Conservation (phyloP, 75 land plant species). For the Pseudotsuga menziesii region DNA sequence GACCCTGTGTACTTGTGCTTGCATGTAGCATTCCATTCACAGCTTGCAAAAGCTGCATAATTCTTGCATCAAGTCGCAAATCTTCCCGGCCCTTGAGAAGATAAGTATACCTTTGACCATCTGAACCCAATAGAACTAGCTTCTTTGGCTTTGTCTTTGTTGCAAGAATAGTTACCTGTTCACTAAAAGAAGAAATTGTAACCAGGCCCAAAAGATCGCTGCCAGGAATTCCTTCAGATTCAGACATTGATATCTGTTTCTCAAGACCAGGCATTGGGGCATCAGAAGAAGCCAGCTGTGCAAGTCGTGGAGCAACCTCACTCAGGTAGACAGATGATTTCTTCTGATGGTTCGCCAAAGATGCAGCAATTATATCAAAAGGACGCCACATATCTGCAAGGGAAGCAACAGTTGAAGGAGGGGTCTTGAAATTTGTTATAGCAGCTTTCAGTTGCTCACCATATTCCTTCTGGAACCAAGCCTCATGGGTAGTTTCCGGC, state of each 20-base stretch:
- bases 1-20: slow-evolving; percentile 31
- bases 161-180: slow-evolving; percentile 69
- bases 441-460: slow-evolving; percentile 75
- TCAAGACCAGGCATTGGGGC: slow-evolving; percentile 99
- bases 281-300: slow-evolving; percentile 70
- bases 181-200: slow-evolving; percentile 77
- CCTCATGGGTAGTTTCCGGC: slow-evolving; percentile 87
- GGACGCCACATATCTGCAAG: slow-evolving; percentile 94
- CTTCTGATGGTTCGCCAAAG: slow-evolving; percentile 75
- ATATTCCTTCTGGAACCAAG: slow-evolving; percentile 85
- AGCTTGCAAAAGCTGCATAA: slow-evolving; percentile 95
- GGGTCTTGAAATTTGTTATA: slow-evolving; percentile 66
- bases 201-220: slow-evolving; percentile 40
- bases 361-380: slow-evolving; percentile 78
- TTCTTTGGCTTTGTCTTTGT: slow-evolving; percentile 99
- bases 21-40: slow-evolving; percentile 71
- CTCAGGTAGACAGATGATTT: slow-evolving; percentile 58
- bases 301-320: slow-evolving; percentile 84
- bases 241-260: slow-evolving; percentile 45
- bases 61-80: slow-evolving; percentile 97
- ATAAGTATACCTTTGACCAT: slow-evolving; percentile 88
- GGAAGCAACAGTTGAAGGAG: slow-evolving; percentile 60
- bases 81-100: slow-evolving; percentile 98
- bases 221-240: slow-evolving; percentile 15
- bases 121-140: slow-evolving; percentile 81